Evolutionary conservation across 768 basidiomycete species (phyloP).

Genomic region (Tulasnella sp.): DNA sequence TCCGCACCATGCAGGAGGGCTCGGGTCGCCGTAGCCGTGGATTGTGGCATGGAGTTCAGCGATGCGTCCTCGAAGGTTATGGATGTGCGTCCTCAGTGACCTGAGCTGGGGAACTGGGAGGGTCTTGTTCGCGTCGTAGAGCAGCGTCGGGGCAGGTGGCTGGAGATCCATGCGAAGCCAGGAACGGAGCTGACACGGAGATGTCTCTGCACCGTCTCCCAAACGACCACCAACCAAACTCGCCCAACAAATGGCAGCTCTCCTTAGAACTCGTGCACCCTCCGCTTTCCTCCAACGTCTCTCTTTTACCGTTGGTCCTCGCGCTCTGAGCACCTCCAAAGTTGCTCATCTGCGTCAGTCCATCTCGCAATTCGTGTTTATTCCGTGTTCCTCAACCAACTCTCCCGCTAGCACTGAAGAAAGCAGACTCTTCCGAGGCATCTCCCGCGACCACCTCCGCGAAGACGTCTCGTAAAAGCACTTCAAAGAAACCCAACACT

Average conservation of each 20-base stretch:
- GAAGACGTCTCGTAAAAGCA: neutral
- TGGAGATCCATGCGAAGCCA: neutral
- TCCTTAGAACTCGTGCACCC: neutral
- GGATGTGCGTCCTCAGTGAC: constrained; percentile 16
- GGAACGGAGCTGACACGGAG: constrained; percentile 6
- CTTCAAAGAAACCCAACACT: neutral
- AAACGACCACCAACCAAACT: neutral
- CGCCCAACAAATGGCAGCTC: neutral
- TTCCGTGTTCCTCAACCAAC: neutral
- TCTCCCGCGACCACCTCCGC: neutral
- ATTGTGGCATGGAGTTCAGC: constrained; percentile 17
- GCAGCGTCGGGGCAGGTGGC: constrained; percentile 1
- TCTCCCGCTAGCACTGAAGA: neutral
- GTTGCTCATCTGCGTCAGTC: neutral
- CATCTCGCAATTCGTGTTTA: neutral
- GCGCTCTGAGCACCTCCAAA: neutral
- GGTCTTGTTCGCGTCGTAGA: constrained; percentile 15
- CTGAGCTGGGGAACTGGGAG: constrained; percentile 18
- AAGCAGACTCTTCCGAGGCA: neutral
- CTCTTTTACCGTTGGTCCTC: neutral
- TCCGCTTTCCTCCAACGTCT: neutral
- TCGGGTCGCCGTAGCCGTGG: constrained; percentile 11
- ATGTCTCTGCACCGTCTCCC: neutral
- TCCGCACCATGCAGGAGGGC: constrained; percentile 17
- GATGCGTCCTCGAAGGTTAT: constrained; percentile 1